These are phyloP conservation scores for Saccharomycopsis crataegensis DNA, from an alignment of 1,139 yeast species.

Conservation along the genomic window DNA sequence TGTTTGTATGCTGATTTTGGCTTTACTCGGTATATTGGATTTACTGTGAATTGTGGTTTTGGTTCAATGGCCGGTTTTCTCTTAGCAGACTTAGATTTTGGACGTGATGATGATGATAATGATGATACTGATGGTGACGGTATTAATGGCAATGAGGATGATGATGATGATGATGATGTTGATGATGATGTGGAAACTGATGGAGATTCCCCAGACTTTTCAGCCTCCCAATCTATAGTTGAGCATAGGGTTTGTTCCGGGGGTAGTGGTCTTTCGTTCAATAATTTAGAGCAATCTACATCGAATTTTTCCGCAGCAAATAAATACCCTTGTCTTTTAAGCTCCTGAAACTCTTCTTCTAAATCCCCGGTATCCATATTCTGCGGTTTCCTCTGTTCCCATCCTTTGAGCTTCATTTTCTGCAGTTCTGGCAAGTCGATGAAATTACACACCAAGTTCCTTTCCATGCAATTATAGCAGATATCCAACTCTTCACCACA, in stretches of 20 bases:
- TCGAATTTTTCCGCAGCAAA: slow-evolving; percentile 4
- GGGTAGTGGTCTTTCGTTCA: background rate
- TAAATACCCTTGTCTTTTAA: background rate
- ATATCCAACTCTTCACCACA: slow-evolving; percentile 15
- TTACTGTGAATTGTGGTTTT: no score
- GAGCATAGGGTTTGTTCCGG: background rate
- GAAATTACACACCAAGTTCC: slow-evolving; percentile 7
- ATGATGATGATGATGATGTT: background rate
- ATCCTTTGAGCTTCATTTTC: slow-evolving; percentile 2
- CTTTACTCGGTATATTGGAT: no score
- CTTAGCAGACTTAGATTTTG: no score
- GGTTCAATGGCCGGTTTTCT: no score
- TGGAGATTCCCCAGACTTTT: background rate
- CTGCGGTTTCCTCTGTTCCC: background rate
- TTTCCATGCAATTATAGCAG: slow-evolving; percentile 16
- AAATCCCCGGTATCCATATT: background rate
- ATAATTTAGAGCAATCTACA: background rate
- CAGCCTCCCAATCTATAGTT: background rate
- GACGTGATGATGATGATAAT: background rate
- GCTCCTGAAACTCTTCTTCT: slow-evolving; percentile 2
- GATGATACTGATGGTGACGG: background rate
- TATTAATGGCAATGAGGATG: background rate
- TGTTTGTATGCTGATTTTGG: no score
- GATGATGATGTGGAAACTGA: no score
- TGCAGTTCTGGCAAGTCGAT: slow-evolving; percentile 1